A percentile compares a stretch with the other conserved stretches of the same genome.
Conservation (phyloP, 176 grass and related monocot genomes). For the Saccharum spontaneum region DNA sequence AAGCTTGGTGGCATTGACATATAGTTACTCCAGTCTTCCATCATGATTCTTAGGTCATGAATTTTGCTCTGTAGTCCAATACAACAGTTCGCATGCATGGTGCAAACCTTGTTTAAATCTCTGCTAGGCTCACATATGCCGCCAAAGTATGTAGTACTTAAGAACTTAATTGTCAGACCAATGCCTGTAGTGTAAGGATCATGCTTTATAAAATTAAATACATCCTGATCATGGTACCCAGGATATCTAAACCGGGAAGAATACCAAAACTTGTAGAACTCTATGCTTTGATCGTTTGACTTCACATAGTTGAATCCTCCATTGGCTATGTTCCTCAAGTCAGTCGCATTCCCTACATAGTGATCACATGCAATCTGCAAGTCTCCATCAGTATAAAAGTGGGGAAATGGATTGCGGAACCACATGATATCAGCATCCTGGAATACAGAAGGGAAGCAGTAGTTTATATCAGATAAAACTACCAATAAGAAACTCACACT, state of each 20-base stretch:
- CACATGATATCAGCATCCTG: conserved; percentile 90
- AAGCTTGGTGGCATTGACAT: conserved; percentile 56
- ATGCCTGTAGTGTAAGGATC: conserved; percentile 52
- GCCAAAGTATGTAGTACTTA: conserved; percentile 72
- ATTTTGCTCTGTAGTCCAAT: conserved; percentile 71
- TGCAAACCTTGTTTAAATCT: conserved; percentile 69
- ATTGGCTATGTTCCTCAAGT: conserved; percentile 69
- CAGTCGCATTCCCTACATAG: conserved; percentile 65
- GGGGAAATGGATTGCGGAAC: conserved; percentile 76
- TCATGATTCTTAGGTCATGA: conserved; percentile 67
- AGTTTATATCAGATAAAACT: conserved; percentile 26
- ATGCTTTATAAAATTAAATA: conserved; percentile 78
- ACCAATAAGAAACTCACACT: background rate
- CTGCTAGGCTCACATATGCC: conserved; percentile 74
- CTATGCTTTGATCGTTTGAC: conserved; percentile 69
- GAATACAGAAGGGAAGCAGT: conserved; percentile 23
- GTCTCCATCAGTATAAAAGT: conserved; percentile 62
- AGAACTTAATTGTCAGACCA: conserved; percentile 66
- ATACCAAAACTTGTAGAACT: conserved; percentile 87
- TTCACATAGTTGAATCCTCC: conserved; percentile 85
- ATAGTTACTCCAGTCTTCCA: conserved; percentile 69
- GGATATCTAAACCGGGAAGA: conserved; percentile 60
- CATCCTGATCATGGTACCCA: conserved; percentile 72
- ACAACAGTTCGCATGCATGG: conserved; percentile 83
- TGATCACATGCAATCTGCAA: conserved; percentile 82